phyloP scores from a whole-genome alignment of 208 protist species.

The Trypanosoma lewisi region DNA sequence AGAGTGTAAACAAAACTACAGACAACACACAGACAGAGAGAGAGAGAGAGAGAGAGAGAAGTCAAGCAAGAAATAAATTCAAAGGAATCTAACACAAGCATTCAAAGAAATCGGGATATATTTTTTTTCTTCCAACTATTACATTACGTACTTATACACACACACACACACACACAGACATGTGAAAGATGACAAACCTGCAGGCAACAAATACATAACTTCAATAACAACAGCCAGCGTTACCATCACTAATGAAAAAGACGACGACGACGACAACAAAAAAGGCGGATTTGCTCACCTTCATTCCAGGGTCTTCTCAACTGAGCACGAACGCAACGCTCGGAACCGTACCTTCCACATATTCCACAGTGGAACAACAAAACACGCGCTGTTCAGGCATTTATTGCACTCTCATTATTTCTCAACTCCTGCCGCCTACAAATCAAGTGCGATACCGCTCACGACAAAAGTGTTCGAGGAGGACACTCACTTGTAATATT shows the following conservation, averaged over 20 bases:
- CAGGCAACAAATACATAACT: too few species aligned
- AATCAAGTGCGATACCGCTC: conserved; percentile 20
- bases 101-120: too few species aligned
- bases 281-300: too few species aligned
- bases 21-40: conserved; percentile 11
- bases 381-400: conserved; percentile 19
- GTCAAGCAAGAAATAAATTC: neutral
- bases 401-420: neutral
- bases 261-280: too few species aligned
- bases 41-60: conserved; percentile 13
- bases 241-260: too few species aligned
- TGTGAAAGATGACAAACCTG: too few species aligned
- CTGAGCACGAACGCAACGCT: conserved; percentile 18
- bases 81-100: too few species aligned
- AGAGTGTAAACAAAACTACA: conserved; percentile 11
- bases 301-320: conserved; percentile 16
- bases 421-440: neutral
- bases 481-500: conserved; percentile 17
- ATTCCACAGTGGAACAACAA: conserved; percentile 15
- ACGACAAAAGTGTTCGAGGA: conserved; percentile 20
- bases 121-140: too few species aligned
- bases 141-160: conserved; percentile 6
- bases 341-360: conserved; percentile 16
- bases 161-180: neutral
- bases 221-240: too few species aligned